phyloP scores from a whole-genome alignment of 441 rosid genomes.

The Isatis lusitanica region DNA sequence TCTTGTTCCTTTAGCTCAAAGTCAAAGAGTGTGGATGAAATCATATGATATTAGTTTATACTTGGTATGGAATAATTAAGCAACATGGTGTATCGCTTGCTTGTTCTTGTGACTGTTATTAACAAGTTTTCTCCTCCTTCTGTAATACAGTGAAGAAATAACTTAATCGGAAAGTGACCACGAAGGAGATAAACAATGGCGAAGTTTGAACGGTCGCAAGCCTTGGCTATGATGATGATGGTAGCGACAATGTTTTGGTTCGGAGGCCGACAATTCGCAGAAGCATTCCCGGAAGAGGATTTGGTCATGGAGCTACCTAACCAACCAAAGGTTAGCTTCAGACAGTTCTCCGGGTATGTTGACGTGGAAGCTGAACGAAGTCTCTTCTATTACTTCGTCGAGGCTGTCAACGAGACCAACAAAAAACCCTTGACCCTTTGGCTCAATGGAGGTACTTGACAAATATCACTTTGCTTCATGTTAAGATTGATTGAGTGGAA shows the following conservation, averaged over 20 bases:
- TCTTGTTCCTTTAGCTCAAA: too few species aligned
- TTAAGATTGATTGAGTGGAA: too few species aligned
- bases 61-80: too few species aligned
- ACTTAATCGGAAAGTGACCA: too few species aligned
- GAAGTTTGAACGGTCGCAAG: background rate
- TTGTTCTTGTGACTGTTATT: too few species aligned
- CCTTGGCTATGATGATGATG: background rate
- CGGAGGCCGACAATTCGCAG: background rate
- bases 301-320: slow-evolving; percentile 70
- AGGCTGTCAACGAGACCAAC: slow-evolving; percentile 46
- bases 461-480: too few species aligned
- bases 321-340: slow-evolving; percentile 67
- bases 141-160: too few species aligned
- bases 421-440: slow-evolving; percentile 73
- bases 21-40: too few species aligned
- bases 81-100: too few species aligned
- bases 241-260: background rate
- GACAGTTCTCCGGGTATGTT: slow-evolving; percentile 73
- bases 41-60: too few species aligned
- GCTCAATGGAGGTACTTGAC: slow-evolving; percentile 80
- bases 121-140: too few species aligned
- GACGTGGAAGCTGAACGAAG: slow-evolving; percentile 61
- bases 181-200: too few species aligned
- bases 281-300: slow-evolving; percentile 61
- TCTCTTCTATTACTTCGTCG: slow-evolving; percentile 84